Evolutionary conservation across 2,329 filamentous ascomycete genomes (phyloP).

Genomic region (Ophiosphaerella herpotricha): DNA sequence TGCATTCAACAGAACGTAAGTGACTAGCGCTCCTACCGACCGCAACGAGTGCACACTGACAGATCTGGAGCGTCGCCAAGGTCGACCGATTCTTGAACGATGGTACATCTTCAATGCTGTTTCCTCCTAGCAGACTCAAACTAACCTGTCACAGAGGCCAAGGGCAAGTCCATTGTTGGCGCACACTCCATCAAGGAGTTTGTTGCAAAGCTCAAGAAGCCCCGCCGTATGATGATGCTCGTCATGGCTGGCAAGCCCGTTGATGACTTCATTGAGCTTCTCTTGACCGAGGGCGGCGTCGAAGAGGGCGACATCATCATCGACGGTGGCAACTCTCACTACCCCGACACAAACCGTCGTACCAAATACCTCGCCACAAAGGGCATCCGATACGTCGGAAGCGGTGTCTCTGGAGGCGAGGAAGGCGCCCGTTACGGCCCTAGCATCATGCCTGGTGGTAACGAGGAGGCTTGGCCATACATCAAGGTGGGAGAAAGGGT

Average conservation of each 20-base stretch:
- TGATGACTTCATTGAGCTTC: slow-evolving; percentile 97
- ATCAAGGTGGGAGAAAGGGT: slow-evolving; percentile 66
- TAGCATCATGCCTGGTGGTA: slow-evolving; percentile 97
- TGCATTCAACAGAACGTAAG: slow-evolving; percentile 90
- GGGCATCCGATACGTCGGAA: slow-evolving; percentile 93
- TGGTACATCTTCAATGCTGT: slow-evolving; percentile 33
- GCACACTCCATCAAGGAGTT: slow-evolving; percentile 95
- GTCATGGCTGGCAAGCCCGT: slow-evolving; percentile 98
- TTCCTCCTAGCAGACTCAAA: not conserved
- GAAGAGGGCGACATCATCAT: slow-evolving; percentile 90
- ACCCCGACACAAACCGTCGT: slow-evolving; percentile 97
- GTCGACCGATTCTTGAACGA: slow-evolving; percentile 92
- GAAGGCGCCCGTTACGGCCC: slow-evolving; percentile 98
- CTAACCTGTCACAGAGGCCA: slow-evolving; percentile 51
- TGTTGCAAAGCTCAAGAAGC: slow-evolving; percentile 93
- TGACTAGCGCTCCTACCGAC: not conserved
- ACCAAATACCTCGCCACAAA: slow-evolving; percentile 84
- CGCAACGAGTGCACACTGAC: slow-evolving; percentile 23
- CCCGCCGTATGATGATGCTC: slow-evolving; percentile 96
- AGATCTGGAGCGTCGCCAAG: slow-evolving; percentile 71
- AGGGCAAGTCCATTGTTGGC: slow-evolving; percentile 89
- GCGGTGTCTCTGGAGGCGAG: slow-evolving; percentile 98
- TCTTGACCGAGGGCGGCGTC: slow-evolving; percentile 62
- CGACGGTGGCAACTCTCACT: slow-evolving; percentile 98
- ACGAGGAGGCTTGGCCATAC: slow-evolving; percentile 95